Evolutionary conservation across 495 filamentous ascomycete species (phyloP).

Genomic region (Penicillium nucicola): DNA sequence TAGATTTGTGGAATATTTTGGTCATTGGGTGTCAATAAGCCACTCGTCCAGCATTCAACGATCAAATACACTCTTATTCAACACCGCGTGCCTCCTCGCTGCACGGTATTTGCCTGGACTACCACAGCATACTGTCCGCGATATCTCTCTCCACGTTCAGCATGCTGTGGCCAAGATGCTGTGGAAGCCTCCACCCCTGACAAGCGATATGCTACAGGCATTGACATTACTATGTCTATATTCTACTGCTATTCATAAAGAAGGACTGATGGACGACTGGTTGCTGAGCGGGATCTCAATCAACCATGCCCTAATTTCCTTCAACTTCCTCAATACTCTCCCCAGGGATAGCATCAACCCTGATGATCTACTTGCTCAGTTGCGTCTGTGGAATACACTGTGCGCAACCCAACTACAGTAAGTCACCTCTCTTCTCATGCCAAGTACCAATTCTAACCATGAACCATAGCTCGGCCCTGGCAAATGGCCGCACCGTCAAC

Average conservation of each 20-base stretch:
- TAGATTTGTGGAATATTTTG: conserved; percentile 39
- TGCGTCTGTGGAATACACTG: conserved; percentile 40
- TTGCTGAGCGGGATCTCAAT: conserved; percentile 42
- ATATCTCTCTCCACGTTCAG: conserved; percentile 36
- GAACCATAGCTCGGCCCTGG: conserved; percentile 29
- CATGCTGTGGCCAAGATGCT: conserved; percentile 31
- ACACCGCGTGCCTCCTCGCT: conserved; percentile 37
- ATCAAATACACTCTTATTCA: conserved; percentile 36
- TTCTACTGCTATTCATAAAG: conserved; percentile 33
- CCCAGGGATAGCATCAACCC: conserved; percentile 23
- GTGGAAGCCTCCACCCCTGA: conserved; percentile 32
- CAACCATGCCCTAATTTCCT: conserved; percentile 36
- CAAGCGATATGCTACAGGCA: conserved; percentile 36
- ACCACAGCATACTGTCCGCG: conserved; percentile 26
- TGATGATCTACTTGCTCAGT: conserved; percentile 30
- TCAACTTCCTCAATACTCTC: conserved; percentile 27
- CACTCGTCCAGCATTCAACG: conserved; percentile 25
- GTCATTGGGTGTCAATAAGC: conserved; percentile 36
- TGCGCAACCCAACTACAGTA: conserved; percentile 40
- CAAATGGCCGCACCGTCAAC: conserved; percentile 35
- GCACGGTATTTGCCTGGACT: conserved; percentile 39
- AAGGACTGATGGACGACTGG: conserved; percentile 40
- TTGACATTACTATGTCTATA: conserved; percentile 38
- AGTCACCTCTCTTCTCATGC: conserved; percentile 1
- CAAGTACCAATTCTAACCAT: background rate